Base-by-base conservation (phyloP, 805 yeast species). In the Myxozyma udenii region DNA sequence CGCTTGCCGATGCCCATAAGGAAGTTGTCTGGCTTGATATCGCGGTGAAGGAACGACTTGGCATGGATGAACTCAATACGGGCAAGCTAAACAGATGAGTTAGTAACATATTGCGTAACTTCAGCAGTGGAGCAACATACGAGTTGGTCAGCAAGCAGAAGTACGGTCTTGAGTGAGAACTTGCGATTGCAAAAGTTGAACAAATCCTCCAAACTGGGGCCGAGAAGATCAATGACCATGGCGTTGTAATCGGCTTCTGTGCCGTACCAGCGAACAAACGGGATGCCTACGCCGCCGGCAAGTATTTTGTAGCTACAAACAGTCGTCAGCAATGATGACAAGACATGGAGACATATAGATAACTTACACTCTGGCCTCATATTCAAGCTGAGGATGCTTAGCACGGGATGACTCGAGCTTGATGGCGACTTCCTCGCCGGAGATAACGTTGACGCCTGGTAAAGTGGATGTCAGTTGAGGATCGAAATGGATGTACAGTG, bases 351-450 rank as follows among this genome's bases (percentile, higher is more conserved):
- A 11, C 7, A 32, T 14, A 3, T 18, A 40, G 23, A 2, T 18
- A 11, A 7, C 59, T 18, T 43, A 55, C 58, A 93, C 98, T 62
- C 95, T 83, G 14, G 97, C 96, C 71, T 91, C 98, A 68, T 91
- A 93, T 66, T 91, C 97, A 61, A 91, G 77, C 72, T 91, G 98
- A 1, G 98, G 98, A 68, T 93, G 98, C 66, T 88, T 87, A 1
- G 98, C 96, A 51, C 84, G 77, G 48, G 86, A 81, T 58, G 86
- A 84, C 68, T 91, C 98, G 57, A 91, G 76, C 69, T 91, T 91
- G 75, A 91, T 91, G 61, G 98, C 98, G 48, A 93, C 97, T 69
- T 91, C 96, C 70, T 93, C 98, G 38, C 98, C 97, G 38, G 95
- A 85, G 44, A 91, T 87, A 69, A 93, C 81, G 71, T 91, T 93